Base-by-base conservation (phyloP, 768 basidiomycete genomes). In the Podaxis rugospora region DNA sequence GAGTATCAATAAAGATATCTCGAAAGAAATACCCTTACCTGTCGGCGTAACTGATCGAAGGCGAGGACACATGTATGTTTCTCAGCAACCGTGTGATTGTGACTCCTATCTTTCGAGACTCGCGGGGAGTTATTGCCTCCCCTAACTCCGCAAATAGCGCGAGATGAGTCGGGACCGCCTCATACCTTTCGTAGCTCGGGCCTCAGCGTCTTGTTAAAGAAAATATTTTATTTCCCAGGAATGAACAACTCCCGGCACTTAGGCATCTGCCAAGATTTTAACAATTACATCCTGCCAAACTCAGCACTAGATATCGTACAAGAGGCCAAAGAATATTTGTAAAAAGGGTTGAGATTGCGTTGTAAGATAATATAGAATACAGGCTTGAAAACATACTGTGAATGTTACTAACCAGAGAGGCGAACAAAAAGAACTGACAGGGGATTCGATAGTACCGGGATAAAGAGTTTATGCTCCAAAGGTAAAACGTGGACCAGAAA, bases 281-380 rank as follows among this genome's bases (percentile, higher is more conserved):
- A 62, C 18, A 50, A 59, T 50, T 59, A 59, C 57, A 59, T 51
- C 51, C 28, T 51, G 52, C 51, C 62, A 60, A 67, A 60, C 53
- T 61, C 65, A 67, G 61, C 53, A 63, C 66, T 63, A 67, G 62
- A 51, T 23, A 46, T 37, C 58, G 47, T 37, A 62, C 56, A 64
- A 35, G 54, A 28, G 57, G 25, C 14, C 18, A 49, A 56, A 60
- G 25, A 52, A 13, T 40, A 51, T 51, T 36, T 55, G 51, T 50
- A 18, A 54, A 55, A 25, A 54, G 10, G 42, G 50, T 61, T 65
- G 66, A 67, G 62, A 62, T 62, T 55, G 54, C 52, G 53, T 37
- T 55, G 61, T 56, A 56, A 55, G 61, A 57, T 62, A 50, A 55
- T 49, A 56, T 55, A 62, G 55, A 62, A 56, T 55, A 62, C 55